Percentiles rank a stretch among this genome's conserved stretches.
Conservation (phyloP, 2,329 filamentous ascomycete genomes). For the Botrytis deweyae region DNA sequence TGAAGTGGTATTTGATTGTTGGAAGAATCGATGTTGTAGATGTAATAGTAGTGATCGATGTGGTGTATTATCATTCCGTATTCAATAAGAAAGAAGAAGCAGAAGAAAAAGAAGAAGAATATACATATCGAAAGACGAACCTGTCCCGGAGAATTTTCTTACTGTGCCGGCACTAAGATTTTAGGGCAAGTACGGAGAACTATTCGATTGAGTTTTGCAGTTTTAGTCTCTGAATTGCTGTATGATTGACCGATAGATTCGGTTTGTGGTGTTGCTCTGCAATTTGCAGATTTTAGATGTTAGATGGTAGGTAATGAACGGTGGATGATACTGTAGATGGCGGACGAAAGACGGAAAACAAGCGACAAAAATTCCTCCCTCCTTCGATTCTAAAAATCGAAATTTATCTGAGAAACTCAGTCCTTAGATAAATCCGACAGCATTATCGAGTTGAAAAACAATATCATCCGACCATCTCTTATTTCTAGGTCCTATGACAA, state of each 20-base stretch:
- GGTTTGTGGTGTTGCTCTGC: not conserved
- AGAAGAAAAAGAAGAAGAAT: not conserved
- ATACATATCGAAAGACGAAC: not conserved
- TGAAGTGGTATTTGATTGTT: not conserved
- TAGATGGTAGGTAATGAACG: not conserved
- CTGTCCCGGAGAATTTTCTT: not conserved
- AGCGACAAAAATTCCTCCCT: not conserved
- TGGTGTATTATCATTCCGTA: not conserved
- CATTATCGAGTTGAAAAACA: not conserved
- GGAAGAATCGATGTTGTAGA: not conserved
- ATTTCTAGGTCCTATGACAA: slow-evolving; percentile 70
- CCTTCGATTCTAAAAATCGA: not conserved
- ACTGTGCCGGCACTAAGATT: not conserved
- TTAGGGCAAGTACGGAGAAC: not conserved
- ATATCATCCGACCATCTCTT: slow-evolving; percentile 54
- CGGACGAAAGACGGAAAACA: not conserved
- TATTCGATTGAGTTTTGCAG: slow-evolving; percentile 5
- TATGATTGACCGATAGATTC: not conserved
- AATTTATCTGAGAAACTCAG: not conserved
- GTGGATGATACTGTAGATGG: not conserved
- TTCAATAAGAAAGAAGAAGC: not conserved
- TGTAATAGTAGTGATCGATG: not conserved
- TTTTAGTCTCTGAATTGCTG: not conserved
- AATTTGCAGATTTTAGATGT: not conserved
- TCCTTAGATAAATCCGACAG: not conserved